These are phyloP conservation scores for Gastrolobium villosum DNA, from an alignment of 306 rosid genomes.

Conservation along the genomic window DNA sequence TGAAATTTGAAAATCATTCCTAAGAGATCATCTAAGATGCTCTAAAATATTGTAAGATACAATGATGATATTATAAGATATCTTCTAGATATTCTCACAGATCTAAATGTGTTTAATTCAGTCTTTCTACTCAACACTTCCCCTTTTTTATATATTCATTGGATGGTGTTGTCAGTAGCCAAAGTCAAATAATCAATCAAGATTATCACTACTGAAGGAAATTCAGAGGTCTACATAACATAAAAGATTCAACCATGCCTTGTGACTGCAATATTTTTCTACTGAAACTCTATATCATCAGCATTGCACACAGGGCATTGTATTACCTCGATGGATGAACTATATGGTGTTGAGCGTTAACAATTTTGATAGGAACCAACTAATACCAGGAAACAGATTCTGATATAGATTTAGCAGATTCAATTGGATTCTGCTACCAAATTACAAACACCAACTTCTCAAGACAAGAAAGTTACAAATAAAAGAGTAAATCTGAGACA, in stretches of 20 bases:
- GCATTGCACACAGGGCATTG: background rate
- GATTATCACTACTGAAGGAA: background rate
- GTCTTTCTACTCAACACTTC: slow-evolving; percentile 3
- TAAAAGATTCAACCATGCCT: background rate
- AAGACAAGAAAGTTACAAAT: too few relatives aligned
- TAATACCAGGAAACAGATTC: too few relatives aligned
- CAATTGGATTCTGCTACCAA: too few relatives aligned
- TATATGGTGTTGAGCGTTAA: background rate
- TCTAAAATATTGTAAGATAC: too few relatives aligned
- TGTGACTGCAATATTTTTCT: background rate
- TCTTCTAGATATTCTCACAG: background rate
- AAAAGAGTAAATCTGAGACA: too few relatives aligned
- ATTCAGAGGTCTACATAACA: background rate
- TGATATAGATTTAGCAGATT: too few relatives aligned
- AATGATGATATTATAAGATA: too few relatives aligned
- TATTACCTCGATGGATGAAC: slow-evolving; percentile 1
- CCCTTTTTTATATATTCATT: background rate
- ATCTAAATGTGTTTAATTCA: slow-evolving; percentile 39
- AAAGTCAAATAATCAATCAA: slow-evolving; percentile 19
- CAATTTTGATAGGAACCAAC: background rate
- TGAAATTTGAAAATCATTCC: too few relatives aligned
- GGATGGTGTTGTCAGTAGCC: background rate
- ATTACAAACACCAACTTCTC: too few relatives aligned
- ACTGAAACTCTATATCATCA: slow-evolving; percentile 1
- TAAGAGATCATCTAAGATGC: too few relatives aligned